Base-by-base conservation (phyloP, 2,329 filamentous ascomycete species). In the Cordyceps cateniannulata region DNA sequence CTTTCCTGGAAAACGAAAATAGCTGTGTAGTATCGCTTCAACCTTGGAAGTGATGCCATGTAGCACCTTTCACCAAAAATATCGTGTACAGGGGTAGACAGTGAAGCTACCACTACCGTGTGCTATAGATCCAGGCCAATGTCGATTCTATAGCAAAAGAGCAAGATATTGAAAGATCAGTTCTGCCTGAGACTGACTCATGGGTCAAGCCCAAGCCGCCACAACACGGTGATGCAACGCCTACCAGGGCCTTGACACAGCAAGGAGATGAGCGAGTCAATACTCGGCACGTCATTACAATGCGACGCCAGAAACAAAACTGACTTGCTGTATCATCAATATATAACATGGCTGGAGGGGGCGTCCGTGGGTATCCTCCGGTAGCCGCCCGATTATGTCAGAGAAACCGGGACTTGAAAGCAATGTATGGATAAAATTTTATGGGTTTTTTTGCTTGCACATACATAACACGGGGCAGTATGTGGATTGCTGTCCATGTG, bases 321-420 rank as follows among this genome's bases (percentile, higher is more conserved):
- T 8, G 18, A n/a, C 9, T 40, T 27, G 16, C 25, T 49, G 7
- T 38, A 48, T 12, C 24, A 49, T 29, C 29, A 49, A 20, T 57
- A 16, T 22, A 25, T 12, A 35, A 12, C 44, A 20, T 57, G n/a
- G 20, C 25, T 7, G 22, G 5, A 35, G n/a, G 20, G n/a, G 22
- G 29, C 9, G 45, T 27, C 57, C 59, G 59, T 61, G 45, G 51
- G 51, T 61, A 61, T 56, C 59, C 59, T 61, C 47, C 3, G 25
- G 59, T 56, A 61, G 45, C 59, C 59, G 59, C 38, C 57, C 5
- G 16, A 53, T 59, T 59, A 59, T 59, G 57, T 59, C 57, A 59
- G 18, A 52, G 57, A 59, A 59, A 59, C 16, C 12, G 27, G 40
- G 18, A 44, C 40, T 44, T 44, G 24, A 14, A 52, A 52, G 49